Base-by-base conservation (phyloP, 768 basidiomycete genomes). In the Infundibulicybe gibba region DNA sequence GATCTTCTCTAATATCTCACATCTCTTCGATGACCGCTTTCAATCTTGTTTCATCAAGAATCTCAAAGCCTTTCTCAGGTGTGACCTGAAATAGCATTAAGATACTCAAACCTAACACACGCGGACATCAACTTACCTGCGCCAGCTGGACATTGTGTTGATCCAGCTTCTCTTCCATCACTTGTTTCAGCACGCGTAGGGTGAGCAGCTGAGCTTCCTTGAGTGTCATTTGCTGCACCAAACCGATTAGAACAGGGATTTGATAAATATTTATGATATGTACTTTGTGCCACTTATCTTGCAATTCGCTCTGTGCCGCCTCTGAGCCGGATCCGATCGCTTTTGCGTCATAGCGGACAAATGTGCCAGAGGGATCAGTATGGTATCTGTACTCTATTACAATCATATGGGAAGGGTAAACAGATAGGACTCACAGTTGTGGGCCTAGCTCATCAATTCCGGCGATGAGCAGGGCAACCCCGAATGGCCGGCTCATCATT, bases 81-180 rank as follows among this genome's bases (percentile, higher is more conserved):
- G 92, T 94, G n/a, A 97, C 90, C 89, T 92, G 55, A 17, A 30
- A n/a, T n/a, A n/a, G 16, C 12, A 25, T 32, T 16, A 40, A 15
- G 15, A 35, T 11, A 6, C 20, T 4, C 43, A 6, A 49, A 41
- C 16, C 32, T 9, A 15, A 16, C 9, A n/a, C n/a, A 48, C 38
- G 47, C 43, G 40, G 14, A 32, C 20, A 47, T 43, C 16, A 30
- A 66, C 75, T 30, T 44, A 88, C 94, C 77, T 94, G 93, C 44
- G 95, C 94, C 12, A 99, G 76, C 66, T 98, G 94, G 19, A 98
- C 94, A 56, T 99, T 98, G 71, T 97, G 94, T 57, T 97, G 91
- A 68, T 98, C 95, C 37, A 99, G 80, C 65, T 97, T 97, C 72
- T 98, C 97, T 66, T 98, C 97, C 97, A 98, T 99, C 38, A 98